phyloP scores from a whole-genome alignment of 2,329 filamentous ascomycete species.

The Aureobasidium sp. region DNA sequence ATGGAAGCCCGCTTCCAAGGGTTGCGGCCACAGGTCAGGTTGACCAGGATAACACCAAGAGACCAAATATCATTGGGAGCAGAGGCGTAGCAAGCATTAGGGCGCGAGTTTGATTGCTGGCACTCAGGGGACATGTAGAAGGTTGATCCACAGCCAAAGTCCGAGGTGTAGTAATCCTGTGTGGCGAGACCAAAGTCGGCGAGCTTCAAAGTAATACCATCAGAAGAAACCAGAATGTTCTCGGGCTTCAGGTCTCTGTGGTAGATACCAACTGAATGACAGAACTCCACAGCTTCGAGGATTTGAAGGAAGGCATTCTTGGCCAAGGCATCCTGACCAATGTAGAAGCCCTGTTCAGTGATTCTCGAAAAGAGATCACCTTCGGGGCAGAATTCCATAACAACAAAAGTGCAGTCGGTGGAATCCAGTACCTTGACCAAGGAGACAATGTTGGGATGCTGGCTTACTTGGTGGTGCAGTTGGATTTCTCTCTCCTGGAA shows the following conservation, averaged over 20 bases:
- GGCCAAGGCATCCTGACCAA: constrained; percentile 83
- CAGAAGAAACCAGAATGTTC: constrained; percentile 88
- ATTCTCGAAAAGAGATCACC: constrained; percentile 97
- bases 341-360: constrained; percentile 86
- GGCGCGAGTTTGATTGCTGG: constrained; percentile 64
- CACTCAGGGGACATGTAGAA: constrained; percentile 99
- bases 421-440: constrained; percentile 90
- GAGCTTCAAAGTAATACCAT: constrained; percentile 83
- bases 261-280: constrained; percentile 88
- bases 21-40: constrained; percentile 94
- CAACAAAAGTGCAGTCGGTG: constrained; percentile 86
- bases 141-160: constrained; percentile 95
- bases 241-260: constrained; percentile 97
- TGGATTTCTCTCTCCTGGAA: constrained; percentile 93
- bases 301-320: constrained; percentile 89
- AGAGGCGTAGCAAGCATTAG: constrained; percentile 71
- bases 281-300: constrained; percentile 90
- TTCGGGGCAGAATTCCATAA: constrained; percentile 94
- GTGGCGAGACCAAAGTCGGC: constrained; percentile 97
- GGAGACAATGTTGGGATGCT: constrained; percentile 87
- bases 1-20: constrained; percentile 95
- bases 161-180: constrained; percentile 70
- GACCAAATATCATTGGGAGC: constrained; percentile 97
- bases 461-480: constrained; percentile 80
- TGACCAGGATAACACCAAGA: constrained; percentile 94